Base-by-base conservation (phyloP, 1,284 basidiomycete genomes). In the Trametes hirsuta region DNA sequence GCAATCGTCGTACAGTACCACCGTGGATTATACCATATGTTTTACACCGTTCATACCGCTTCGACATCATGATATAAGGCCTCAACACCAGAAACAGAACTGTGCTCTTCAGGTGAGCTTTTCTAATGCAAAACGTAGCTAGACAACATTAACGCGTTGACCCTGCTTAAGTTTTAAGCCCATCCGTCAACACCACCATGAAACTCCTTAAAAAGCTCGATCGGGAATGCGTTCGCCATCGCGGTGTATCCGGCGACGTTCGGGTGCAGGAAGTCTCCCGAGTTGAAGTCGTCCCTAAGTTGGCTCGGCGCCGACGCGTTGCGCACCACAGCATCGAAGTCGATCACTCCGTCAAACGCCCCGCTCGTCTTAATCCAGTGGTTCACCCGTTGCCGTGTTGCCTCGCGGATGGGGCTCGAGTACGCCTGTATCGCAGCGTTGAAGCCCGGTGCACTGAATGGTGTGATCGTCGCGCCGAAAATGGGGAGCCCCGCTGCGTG, bases 391-490 rank as follows among this genome's bases (percentile, higher is more conserved):
- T 76, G 74, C 42, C 82, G 68, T 37, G 76, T 77, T 41, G 67
- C 70, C 66, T 82, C 81, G 48, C 79, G 71, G 40, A 69, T 68
- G 14, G 75, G 71, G 64, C 73, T 71, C 46, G 74, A 75, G 67
- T 80, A 80, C 15, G 75, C 70, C 65, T 78, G 76, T 41, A 75
- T 71, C 21, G 67, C 68, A 39, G 67, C 62, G 60, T 72, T 73
- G 58, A 65, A 65, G 37, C 57, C 57, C 37, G 74, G 74, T 35
- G 72, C 76, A 59, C 72, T 71, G 70, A 82, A 81, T 5, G 81
- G 81, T 24, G 81, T 82, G 65, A 83, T 83, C 1, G 82, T 84
- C 25, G 79, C 79, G 3, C 71, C 81, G 69, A 82, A 80, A 36
- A 82, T 72, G 10, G 78, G 77, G 47, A 82, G 74, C 12, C 76